A percentile compares a stretch with the other conserved stretches of the same genome.
Evolutionary conservation across 805 yeast genomes (phyloP).

Genomic region (Candida maris): DNA sequence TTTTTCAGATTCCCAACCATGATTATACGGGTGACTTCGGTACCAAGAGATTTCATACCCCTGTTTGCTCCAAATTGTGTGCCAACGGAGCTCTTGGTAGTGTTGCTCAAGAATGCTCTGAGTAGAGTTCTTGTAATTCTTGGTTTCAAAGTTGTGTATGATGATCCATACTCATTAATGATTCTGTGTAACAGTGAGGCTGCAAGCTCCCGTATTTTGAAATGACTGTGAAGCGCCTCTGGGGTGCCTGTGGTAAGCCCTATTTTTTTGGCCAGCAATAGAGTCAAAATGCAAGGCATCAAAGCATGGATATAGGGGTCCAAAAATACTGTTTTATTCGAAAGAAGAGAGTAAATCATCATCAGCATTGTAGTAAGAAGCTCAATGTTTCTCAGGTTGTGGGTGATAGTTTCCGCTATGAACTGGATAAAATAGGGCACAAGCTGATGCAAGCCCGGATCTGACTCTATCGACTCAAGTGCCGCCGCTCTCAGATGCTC

Average conservation of each 20-base stretch:
- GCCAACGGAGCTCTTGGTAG: conserved; percentile 72
- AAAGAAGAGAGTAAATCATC: conserved; percentile 77
- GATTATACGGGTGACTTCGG: conserved; percentile 81
- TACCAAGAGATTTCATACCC: conserved; percentile 80
- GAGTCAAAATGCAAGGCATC: conserved; percentile 93
- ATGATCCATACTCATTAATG: conserved; percentile 73
- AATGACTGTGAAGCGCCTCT: conserved; percentile 30
- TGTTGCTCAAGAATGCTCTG: conserved; percentile 76
- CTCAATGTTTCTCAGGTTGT: conserved; percentile 70
- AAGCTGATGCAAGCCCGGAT: conserved; percentile 94
- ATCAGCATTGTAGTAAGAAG: conserved; percentile 81
- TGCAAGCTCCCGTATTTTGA: conserved; percentile 82
- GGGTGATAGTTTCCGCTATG: conserved; percentile 91
- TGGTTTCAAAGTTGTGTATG: conserved; percentile 86
- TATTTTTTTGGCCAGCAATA: conserved; percentile 83
- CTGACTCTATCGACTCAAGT: conserved; percentile 75
- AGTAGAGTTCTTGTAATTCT: conserved; percentile 89
- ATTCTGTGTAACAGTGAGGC: conserved; percentile 78
- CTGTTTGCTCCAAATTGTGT: conserved; percentile 89
- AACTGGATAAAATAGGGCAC: conserved; percentile 96
- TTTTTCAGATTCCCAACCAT: conserved; percentile 78
- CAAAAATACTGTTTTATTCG: conserved; percentile 79
- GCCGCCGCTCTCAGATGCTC: conserved; percentile 74
- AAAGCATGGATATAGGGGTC: conserved; percentile 96
- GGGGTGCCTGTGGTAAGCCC: conserved; percentile 40